Evolutionary conservation across 768 basidiomycete genomes (phyloP), one percentile per base, ranked within the genome.

Genomic region (Aureoboletus auriporus): DNA sequence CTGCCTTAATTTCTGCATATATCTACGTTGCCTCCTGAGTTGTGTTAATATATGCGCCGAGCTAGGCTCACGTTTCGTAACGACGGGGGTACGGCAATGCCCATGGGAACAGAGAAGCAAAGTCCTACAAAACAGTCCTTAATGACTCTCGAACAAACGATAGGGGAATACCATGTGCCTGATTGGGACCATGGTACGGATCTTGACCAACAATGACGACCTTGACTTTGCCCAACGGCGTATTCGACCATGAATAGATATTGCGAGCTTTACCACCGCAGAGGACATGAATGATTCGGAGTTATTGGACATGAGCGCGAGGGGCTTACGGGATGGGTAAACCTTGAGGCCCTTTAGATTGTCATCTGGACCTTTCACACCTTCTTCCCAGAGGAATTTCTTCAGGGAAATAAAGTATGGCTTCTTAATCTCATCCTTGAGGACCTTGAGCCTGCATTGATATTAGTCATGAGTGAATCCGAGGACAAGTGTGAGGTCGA

Each of bases 191-290:
- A 63, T 89, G 88, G 66, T 93, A 93, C 26, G 91, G 91, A 72
- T 93, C 92, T 69, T 93, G 91, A 8, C 88, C 87, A 46, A 97
- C 77, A 50, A 96, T 91, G 42, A 96, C 91, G 26, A 93, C 87
- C 62, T 82, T 84, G 53, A 97, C 82, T 53, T 83, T 81, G 11
- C 88, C 85, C 13, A 96, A 71, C 4, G 91, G 90, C 27, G 91
- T 93, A 47, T 85, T 78, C 4, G 90, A 89, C 93, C 93, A 97
- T 11, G 90, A 76, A 64, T 96, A 96, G 47, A 96, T 88, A 60
- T 95, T 81, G 54, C 75, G 73, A 12, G 92, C 93, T 85, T 63
- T 39, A 44, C 20, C 43, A 34, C 47, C 71, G 54, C 42, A 51
- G 43, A 34, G 17, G 38, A 28, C 28, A 47, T 44, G 43, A 51